These are phyloP conservation scores for Iris macrosiphon DNA, from an alignment of 106 monocot species.

Conservation along the genomic window DNA sequence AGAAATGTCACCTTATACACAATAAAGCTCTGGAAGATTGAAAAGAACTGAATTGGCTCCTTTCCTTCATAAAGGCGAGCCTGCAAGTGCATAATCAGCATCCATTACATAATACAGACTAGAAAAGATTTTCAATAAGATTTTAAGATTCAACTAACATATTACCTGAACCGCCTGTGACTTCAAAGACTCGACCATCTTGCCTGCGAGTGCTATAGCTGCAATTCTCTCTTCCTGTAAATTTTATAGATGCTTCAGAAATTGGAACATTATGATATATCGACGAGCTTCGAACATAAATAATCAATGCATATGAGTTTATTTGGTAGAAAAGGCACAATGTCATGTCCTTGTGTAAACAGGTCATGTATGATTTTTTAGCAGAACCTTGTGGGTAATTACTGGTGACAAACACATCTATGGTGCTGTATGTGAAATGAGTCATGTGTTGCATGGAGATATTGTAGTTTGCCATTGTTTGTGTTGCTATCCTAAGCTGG, in stretches of 20 bases:
- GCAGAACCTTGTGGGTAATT: background rate
- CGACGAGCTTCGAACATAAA: no score
- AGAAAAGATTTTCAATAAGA: no score
- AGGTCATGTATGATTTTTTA: background rate
- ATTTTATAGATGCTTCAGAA: background rate
- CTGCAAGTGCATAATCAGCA: constrained; percentile 20
- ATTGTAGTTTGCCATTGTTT: no score
- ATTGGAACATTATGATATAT: background rate
- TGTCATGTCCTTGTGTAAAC: no score
- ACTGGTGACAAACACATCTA: background rate
- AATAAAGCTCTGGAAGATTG: constrained; percentile 81
- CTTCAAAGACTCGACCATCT: constrained; percentile 70
- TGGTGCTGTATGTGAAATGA: background rate
- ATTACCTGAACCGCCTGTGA: constrained; percentile 52
- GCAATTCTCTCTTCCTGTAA: constrained; percentile 62
- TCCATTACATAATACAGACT: no score
- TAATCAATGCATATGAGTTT: background rate
- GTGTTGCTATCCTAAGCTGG: no score
- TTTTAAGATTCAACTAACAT: no score
- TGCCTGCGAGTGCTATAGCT: constrained; percentile 50
- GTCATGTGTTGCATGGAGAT: no score
- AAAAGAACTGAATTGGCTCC: constrained; percentile 80
- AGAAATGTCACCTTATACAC: constrained; percentile 42
- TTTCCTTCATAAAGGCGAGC: constrained; percentile 81
- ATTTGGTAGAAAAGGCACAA: background rate